Percentiles rank a stretch among this genome's conserved stretches.
phyloP scores from a whole-genome alignment of 2,329 filamentous ascomycete species.

The Exophiala spinifera region DNA sequence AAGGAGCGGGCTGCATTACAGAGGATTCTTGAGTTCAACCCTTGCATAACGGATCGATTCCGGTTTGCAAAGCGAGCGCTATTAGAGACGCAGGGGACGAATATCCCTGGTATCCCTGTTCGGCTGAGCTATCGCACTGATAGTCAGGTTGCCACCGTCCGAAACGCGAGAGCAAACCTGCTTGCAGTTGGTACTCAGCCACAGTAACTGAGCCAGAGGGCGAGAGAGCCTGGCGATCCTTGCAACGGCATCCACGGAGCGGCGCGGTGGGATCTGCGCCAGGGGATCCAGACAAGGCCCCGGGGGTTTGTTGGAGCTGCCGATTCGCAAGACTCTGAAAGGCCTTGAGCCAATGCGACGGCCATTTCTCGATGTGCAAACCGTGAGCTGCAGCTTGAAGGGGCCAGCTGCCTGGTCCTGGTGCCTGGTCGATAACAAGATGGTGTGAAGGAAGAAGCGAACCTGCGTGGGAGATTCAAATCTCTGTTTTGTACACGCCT shows the following conservation, averaged over 20 bases:
- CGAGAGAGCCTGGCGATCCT: not conserved
- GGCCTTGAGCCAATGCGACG: slow-evolving; percentile 11
- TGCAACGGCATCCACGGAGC: not conserved
- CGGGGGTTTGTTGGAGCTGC: not conserved
- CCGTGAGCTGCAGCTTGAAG: not conserved
- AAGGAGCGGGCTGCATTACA: not conserved
- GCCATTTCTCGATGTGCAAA: not conserved
- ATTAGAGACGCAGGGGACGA: not conserved
- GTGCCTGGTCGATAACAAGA: not conserved
- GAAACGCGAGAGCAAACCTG: not conserved
- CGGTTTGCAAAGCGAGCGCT: not conserved
- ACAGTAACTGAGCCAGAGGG: not conserved
- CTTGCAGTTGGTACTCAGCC: not conserved
- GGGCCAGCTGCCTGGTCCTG: not conserved
- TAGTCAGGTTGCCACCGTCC: too few relatives aligned
- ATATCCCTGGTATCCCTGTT: not conserved
- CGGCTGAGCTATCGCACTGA: not conserved
- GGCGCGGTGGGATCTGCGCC: not conserved
- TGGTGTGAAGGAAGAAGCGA: not conserved
- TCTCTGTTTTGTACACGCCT: not conserved
- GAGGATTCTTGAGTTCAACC: not conserved
- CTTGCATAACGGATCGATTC: not conserved
- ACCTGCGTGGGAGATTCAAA: not conserved
- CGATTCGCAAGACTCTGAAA: slow-evolving; percentile 7
- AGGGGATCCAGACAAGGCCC: not conserved